Evolutionary conservation across 306 rosid genomes (phyloP).

Genomic region (Ormosia semicastrata): DNA sequence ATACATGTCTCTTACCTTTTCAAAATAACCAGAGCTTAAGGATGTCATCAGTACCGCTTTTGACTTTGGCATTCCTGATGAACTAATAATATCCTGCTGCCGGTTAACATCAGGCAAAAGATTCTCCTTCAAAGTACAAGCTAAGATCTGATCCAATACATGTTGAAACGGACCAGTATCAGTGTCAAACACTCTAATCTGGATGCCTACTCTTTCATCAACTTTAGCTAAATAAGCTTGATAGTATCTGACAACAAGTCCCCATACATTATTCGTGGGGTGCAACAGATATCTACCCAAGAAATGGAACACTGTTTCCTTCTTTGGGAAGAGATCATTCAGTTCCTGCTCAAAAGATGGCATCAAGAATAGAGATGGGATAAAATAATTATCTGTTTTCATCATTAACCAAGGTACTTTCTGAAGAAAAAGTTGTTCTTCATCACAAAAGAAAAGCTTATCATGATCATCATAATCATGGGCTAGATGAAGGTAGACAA

Average conservation of each 20-base stretch:
- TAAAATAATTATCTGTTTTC: constrained; percentile 70
- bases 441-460: constrained; percentile 80
- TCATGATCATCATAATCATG: constrained; percentile 70
- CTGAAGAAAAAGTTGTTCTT: constrained; percentile 53
- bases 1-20: constrained; percentile 56
- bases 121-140: constrained; percentile 53
- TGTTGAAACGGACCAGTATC: constrained; percentile 69
- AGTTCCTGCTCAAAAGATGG: constrained; percentile 70
- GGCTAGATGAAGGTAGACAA: constrained; percentile 61
- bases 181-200: constrained; percentile 63
- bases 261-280: constrained; percentile 72
- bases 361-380: constrained; percentile 66
- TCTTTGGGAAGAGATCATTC: constrained; percentile 62
- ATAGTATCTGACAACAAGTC: constrained; percentile 63
- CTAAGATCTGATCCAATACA: constrained; percentile 66
- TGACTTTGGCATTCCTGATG: constrained; percentile 37
- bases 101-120: constrained; percentile 53
- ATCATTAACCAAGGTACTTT: constrained; percentile 61
- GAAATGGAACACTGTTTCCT: constrained; percentile 71
- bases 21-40: constrained; percentile 61
- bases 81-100: constrained; percentile 17
- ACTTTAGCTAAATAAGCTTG: constrained; percentile 59
- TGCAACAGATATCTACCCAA: constrained; percentile 73
- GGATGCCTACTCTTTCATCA: constrained; percentile 74
- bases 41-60: constrained; percentile 69